Evolutionary conservation across 2,329 filamentous ascomycete genomes (phyloP), one percentile per base, ranked within the genome.

Genomic region (Ophiostoma sp.): DNA sequence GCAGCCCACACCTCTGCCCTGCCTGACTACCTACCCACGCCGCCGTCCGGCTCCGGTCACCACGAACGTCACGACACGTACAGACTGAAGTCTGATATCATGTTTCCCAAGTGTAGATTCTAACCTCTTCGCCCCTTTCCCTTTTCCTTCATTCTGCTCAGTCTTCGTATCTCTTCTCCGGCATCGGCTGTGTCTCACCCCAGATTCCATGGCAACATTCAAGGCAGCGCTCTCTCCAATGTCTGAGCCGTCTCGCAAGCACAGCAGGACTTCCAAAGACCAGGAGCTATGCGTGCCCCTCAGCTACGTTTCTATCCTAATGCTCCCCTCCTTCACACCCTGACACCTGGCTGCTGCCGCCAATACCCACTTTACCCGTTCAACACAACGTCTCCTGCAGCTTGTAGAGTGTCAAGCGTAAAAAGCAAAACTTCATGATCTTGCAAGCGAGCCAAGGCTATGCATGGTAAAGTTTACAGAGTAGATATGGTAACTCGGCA

Each of bases 311-410:
- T 27, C 52, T 27, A 27, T 57, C 23, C 10, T 54, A 23, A 7
- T 1, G 2, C 20, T 54, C 48, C 52, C 13, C 23, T 27, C 13
- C 23, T 27, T 57, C 52, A 57, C 52, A 57, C 52, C 52, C 52
- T 57, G 52, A 57, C 11, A n/a, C 7, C 52, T 13, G 10, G n/a
- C 52, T 27, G 52, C 52, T 13, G 23, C 52, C 23, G 52, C 52
- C 52, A 57, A 27, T 57, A 27, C 52, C 52, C 52, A 31, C 52
- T 57, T 57, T 57, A 57, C 52, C 52, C 52, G 52, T 57, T 57
- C 23, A 57, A 27, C n/a, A 57, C 52, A 57, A 27, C 52, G 52
- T 57, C 52, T 57, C 23, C 23, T 57, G 23, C 52, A 57, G 52
- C n/a, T 48, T 2, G 48, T 4, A 10, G 39, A 41, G 39, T 41